A percentile compares a stretch with the other conserved stretches of the same genome.
Conservation (phyloP, 495 filamentous ascomycete genomes). For the Xylaria castorea region DNA sequence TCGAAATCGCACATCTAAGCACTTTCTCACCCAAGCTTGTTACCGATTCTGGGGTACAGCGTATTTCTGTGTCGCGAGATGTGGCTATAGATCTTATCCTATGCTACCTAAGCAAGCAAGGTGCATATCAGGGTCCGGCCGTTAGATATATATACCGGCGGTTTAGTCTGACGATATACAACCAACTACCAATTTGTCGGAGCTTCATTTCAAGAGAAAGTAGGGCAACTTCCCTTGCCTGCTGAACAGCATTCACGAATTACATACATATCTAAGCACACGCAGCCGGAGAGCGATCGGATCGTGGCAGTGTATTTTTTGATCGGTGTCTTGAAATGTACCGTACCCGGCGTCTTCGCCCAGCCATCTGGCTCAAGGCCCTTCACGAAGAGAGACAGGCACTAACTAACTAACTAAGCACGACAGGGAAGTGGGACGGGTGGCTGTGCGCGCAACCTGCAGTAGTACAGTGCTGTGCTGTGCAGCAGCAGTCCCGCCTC, state of each 20-base stretch:
- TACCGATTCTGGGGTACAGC: neutral
- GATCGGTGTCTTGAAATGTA: neutral
- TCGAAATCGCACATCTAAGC: neutral
- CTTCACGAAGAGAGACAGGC: neutral
- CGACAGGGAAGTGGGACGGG: slow-evolving; percentile 3
- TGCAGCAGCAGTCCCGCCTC: slow-evolving; percentile 27
- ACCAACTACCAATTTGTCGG: neutral
- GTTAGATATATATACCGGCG: neutral
- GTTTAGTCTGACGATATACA: neutral
- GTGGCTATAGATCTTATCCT: neutral
- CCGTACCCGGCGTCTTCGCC: neutral
- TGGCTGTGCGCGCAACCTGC: slow-evolving; percentile 18
- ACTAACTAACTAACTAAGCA: too few species aligned
- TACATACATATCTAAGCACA: neutral
- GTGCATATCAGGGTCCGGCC: neutral
- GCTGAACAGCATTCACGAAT: neutral
- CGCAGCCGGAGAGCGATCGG: slow-evolving; percentile 15
- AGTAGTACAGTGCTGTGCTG: slow-evolving; percentile 25
- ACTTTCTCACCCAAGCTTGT: too few species aligned
- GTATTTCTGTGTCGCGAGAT: neutral
- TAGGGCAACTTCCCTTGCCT: neutral
- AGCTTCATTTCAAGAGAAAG: neutral
- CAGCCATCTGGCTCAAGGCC: neutral
- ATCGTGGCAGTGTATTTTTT: neutral
- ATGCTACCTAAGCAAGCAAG: neutral